phyloP scores from a whole-genome alignment of 306 rosid genomes.

The Quercus rubra region DNA sequence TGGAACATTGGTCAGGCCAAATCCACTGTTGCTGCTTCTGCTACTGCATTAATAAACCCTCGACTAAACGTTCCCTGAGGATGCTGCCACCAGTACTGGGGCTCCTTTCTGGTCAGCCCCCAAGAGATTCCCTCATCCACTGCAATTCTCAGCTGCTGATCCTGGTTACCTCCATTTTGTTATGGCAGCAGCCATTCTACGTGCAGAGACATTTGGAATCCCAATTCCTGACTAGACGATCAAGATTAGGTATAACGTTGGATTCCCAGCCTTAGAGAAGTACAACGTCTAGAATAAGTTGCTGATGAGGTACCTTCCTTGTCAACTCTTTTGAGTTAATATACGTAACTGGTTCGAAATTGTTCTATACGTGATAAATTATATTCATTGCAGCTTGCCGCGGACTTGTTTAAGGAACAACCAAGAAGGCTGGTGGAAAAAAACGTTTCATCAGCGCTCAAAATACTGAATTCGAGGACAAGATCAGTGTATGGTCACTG shows the following conservation, averaged over 20 bases:
- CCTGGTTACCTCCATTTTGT: constrained; percentile 68
- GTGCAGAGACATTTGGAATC: constrained; percentile 93
- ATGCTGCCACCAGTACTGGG: constrained; percentile 92
- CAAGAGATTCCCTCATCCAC: constrained; percentile 84
- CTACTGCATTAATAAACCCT: constrained; percentile 66
- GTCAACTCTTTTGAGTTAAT: constrained; percentile 15
- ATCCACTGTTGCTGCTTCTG: constrained; percentile 90
- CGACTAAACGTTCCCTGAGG: constrained; percentile 82
- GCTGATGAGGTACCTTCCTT: constrained; percentile 70
- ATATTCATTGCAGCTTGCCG: constrained; percentile 67
- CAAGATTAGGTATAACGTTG: too few species aligned
- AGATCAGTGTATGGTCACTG: constrained; percentile 64
- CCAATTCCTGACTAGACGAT: constrained; percentile 55
- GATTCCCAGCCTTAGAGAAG: constrained; percentile 51
- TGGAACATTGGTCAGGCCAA: constrained; percentile 99
- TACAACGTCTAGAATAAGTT: constrained; percentile 56
- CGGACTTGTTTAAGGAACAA: constrained; percentile 68
- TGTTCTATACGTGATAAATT: constrained; percentile 21
- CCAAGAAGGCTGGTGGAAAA: constrained; percentile 76
- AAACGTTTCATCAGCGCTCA: constrained; percentile 66
- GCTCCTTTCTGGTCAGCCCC: constrained; percentile 99
- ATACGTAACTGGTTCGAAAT: background rate
- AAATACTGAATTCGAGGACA: constrained; percentile 69
- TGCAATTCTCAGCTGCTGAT: constrained; percentile 77
- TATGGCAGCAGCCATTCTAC: constrained; percentile 72